Conservation (phyloP, 2,329 filamentous ascomycete genomes). For the Ascochyta clinopodiicola region DNA sequence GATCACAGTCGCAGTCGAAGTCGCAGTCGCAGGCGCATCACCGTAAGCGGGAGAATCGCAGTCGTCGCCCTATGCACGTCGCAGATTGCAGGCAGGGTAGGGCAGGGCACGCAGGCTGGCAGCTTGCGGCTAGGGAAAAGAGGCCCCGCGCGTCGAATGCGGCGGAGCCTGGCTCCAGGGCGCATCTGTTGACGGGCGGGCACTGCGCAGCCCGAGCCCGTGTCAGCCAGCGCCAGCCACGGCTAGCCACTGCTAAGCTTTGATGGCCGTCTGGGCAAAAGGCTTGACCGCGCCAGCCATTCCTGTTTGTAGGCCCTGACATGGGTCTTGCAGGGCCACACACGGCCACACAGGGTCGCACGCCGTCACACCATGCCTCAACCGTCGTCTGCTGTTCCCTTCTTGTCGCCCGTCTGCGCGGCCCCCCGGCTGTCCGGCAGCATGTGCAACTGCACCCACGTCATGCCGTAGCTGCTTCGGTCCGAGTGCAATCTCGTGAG, state of each 20-base stretch:
- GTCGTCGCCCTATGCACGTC: too few relatives aligned
- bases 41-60: background rate
- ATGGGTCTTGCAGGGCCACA: background rate
- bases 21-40: background rate
- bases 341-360: too few relatives aligned
- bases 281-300: conserved; percentile 6
- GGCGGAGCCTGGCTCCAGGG: background rate
- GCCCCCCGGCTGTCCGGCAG: background rate
- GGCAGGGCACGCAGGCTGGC: background rate
- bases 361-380: background rate
- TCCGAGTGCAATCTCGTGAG: background rate
- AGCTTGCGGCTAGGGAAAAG: background rate
- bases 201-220: background rate
- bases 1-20: too few relatives aligned
- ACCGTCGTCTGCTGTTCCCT: background rate
- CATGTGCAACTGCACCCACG: background rate
- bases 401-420: background rate
- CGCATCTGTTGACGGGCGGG: background rate
- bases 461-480: conserved; percentile 1
- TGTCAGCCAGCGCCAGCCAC: background rate
- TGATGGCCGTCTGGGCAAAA: conserved; percentile 12
- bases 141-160: conserved; percentile 10
- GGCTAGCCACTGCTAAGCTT: conserved; percentile 4
- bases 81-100: too few relatives aligned
- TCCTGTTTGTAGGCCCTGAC: background rate